Percentiles rank a stretch among this genome's conserved stretches.
phyloP scores from a whole-genome alignment of 257 asterid genomes.

The Solanum appendiculatum region DNA sequence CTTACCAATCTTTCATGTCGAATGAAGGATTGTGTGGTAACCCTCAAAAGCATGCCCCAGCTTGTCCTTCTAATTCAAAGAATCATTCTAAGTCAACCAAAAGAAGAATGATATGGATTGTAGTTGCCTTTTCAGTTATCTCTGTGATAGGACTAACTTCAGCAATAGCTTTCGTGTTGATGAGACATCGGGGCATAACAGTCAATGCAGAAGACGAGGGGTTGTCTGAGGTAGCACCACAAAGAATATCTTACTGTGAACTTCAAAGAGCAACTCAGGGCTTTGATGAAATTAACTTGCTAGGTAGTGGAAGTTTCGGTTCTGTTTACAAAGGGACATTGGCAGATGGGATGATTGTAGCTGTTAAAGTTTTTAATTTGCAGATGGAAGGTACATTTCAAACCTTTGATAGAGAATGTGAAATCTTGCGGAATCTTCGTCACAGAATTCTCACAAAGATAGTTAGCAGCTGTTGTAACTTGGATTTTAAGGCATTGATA shows the following conservation, averaged over 20 bases:
- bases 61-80: background rate
- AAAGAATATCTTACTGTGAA: no score
- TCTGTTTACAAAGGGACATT: no score
- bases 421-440: conserved; percentile 4
- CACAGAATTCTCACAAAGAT: conserved; percentile 18
- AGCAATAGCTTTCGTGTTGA: background rate
- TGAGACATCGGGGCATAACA: no score
- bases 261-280: no score
- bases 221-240: no score
- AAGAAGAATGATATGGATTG: background rate
- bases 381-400: conserved; percentile 5
- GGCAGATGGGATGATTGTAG: background rate
- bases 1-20: no score
- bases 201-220: no score
- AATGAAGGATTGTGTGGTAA: no score
- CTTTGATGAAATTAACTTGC: no score
- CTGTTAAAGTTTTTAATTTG: background rate
- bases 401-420: conserved; percentile 17
- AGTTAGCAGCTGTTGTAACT: conserved; percentile 14
- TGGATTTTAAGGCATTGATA: conserved; percentile 10
- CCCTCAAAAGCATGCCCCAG: background rate
- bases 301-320: no score
- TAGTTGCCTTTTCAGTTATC: background rate
- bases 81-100: background rate
- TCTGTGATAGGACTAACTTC: background rate